Conservation (phyloP, 352 stramenopile species). For the Phytophthora agathidicida region DNA sequence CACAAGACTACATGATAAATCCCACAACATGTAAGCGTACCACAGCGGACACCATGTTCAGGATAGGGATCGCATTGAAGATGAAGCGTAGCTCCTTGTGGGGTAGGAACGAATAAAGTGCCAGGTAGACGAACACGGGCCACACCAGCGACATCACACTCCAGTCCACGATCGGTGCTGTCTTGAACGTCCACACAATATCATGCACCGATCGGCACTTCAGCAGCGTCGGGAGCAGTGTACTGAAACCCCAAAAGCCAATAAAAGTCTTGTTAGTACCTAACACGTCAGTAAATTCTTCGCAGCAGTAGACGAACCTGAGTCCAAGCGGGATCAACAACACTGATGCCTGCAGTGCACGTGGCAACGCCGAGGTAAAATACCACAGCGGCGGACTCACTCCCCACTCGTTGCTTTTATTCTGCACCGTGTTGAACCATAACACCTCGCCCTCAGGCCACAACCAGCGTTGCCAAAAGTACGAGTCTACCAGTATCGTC, state of each 20-base stretch:
- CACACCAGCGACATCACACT: constrained; percentile 63
- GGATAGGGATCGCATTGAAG: constrained; percentile 96
- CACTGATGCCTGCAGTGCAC: constrained; percentile 80
- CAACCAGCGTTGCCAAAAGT: constrained; percentile 94
- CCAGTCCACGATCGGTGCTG: constrained; percentile 53
- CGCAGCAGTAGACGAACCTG: constrained; percentile 42
- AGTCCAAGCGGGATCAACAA: constrained; percentile 86
- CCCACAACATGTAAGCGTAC: constrained; percentile 39
- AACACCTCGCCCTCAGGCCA: constrained; percentile 99
- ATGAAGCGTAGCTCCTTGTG: constrained; percentile 99
- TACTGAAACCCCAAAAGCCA: constrained; percentile 34
- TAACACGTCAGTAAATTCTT: background rate
- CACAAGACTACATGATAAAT: background rate
- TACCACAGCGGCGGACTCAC: constrained; percentile 97
- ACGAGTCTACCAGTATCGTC: constrained; percentile 93
- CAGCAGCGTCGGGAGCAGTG: constrained; percentile 46
- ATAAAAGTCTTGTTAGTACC: background rate
- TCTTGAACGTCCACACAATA: constrained; percentile 37
- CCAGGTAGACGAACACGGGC: constrained; percentile 89
- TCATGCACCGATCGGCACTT: constrained; percentile 53
- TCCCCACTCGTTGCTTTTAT: constrained; percentile 98
- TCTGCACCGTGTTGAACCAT: constrained; percentile 96
- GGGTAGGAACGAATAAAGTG: constrained; percentile 95
- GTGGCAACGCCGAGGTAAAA: constrained; percentile 93
- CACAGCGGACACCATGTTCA: constrained; percentile 94